phyloP scores from a whole-genome alignment of 345 rosid genomes.

The Triadica sebifera region DNA sequence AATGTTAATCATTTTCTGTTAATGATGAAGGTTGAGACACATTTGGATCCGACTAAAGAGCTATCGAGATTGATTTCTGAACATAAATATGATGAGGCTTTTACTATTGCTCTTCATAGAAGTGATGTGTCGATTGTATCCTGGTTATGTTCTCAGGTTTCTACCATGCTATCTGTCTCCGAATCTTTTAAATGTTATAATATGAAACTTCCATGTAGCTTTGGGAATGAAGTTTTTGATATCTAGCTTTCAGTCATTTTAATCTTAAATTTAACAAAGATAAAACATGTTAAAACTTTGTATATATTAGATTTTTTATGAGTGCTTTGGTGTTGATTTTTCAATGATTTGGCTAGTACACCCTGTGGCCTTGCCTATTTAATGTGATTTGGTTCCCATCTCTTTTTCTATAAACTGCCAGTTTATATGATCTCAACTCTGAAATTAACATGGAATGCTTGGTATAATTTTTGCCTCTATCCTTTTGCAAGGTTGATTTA shows the following conservation, averaged over 20 bases:
- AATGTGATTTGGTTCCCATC: not conserved
- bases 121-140: constrained; percentile 78
- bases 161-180: not conserved
- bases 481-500: constrained; percentile 58
- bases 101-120: constrained; percentile 67
- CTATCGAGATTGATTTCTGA: constrained; percentile 63
- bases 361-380: not conserved
- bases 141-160: constrained; percentile 91
- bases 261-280: too few species aligned
- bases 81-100: constrained; percentile 75
- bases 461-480: not conserved
- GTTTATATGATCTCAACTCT: too few species aligned
- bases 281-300: too few species aligned
- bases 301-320: not conserved
- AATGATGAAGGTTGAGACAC: constrained; percentile 54
- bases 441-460: too few species aligned
- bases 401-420: too few species aligned
- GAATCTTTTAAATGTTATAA: not conserved
- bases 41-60: constrained; percentile 72
- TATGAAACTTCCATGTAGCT: constrained; percentile 1
- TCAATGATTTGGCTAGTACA: not conserved
- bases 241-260: not conserved
- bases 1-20: constrained; percentile 8
- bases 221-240: not conserved
- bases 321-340: not conserved